Evolutionary conservation across 805 yeast species (phyloP).

Genomic region (Hanseniaspora valbyensis): DNA sequence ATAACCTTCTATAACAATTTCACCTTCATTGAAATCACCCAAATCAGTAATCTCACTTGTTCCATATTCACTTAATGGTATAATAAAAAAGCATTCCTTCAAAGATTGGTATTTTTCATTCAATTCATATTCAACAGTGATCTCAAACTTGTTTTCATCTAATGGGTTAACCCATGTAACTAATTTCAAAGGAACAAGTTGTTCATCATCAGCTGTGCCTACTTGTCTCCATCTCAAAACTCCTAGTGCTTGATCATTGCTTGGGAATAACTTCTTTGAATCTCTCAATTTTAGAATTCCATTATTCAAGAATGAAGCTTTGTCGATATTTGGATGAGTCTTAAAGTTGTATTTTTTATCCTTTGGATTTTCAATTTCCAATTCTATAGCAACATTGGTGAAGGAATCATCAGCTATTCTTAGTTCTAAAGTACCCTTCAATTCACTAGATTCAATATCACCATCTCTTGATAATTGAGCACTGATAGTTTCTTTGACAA

Average conservation of each 20-base stretch:
- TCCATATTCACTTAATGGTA: constrained; percentile 42
- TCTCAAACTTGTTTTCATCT: constrained; percentile 27
- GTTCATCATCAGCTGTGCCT: constrained; percentile 48
- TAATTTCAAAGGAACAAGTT: constrained; percentile 53
- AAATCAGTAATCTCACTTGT: constrained; percentile 43
- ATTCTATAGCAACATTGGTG: constrained; percentile 53
- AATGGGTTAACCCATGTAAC: constrained; percentile 66
- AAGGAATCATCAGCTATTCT: constrained; percentile 69
- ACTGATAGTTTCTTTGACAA: constrained; percentile 63
- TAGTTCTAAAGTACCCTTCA: constrained; percentile 83
- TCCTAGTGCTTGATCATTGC: constrained; percentile 80
- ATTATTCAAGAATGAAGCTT: constrained; percentile 47
- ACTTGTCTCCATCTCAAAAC: constrained; percentile 85
- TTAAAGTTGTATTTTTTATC: constrained; percentile 54
- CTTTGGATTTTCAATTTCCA: constrained; percentile 35
- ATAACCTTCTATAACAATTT: constrained; percentile 46
- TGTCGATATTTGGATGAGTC: constrained; percentile 94
- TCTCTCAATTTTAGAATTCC: constrained; percentile 66
- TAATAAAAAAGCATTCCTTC: constrained; percentile 41
- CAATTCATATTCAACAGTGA: constrained; percentile 83
- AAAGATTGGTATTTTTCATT: constrained; percentile 38
- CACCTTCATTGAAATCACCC: constrained; percentile 38
- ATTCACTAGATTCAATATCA: constrained; percentile 52
- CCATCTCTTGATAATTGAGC: constrained; percentile 83
- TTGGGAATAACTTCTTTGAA: constrained; percentile 69